These are phyloP conservation scores for Lactifluus pinguis DNA, from an alignment of 768 basidiomycete genomes.

Conservation along the genomic window DNA sequence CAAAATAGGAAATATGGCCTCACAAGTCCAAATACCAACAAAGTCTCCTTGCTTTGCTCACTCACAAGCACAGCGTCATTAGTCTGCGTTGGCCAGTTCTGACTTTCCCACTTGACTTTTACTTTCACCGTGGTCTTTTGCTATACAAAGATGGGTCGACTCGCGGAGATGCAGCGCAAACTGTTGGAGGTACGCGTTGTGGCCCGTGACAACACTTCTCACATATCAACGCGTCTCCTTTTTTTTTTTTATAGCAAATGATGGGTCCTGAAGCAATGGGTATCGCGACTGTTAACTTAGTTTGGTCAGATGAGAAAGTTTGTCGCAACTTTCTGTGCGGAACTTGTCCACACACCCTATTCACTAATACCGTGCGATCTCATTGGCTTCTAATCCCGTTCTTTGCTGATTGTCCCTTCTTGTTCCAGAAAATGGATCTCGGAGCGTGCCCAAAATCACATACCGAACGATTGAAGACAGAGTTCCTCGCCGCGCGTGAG, in stretches of 20 bases:
- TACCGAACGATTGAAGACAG: constrained; percentile 86
- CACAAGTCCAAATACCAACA: constrained; percentile 10
- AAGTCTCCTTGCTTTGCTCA: not conserved
- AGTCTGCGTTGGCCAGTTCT: not conserved
- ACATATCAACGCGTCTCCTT: constrained; percentile 26
- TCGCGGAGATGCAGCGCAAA: constrained; percentile 98
- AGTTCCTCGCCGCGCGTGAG: constrained; percentile 75
- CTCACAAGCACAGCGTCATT: not conserved
- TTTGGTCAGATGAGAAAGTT: constrained; percentile 95
- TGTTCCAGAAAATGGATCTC: constrained; percentile 92
- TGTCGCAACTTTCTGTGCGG: constrained; percentile 98
- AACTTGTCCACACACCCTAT: constrained; percentile 95
- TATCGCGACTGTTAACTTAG: constrained; percentile 82
- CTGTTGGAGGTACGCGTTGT: constrained; percentile 50
- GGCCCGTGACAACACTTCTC: not conserved
- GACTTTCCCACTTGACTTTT: not conserved
- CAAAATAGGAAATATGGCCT: not conserved
- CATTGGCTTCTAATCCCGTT: not conserved
- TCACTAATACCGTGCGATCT: constrained; percentile 86
- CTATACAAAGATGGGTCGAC: constrained; percentile 65
- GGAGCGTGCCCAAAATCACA: constrained; percentile 97
- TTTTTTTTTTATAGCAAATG: constrained; percentile 69
- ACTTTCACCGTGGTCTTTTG: not conserved
- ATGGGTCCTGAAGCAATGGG: constrained; percentile 99
- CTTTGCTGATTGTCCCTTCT: not conserved